These are phyloP conservation scores for Ceratocystis eucalypticola DNA, from an alignment of 2,329 filamentous ascomycete species.

Conservation along the genomic window DNA sequence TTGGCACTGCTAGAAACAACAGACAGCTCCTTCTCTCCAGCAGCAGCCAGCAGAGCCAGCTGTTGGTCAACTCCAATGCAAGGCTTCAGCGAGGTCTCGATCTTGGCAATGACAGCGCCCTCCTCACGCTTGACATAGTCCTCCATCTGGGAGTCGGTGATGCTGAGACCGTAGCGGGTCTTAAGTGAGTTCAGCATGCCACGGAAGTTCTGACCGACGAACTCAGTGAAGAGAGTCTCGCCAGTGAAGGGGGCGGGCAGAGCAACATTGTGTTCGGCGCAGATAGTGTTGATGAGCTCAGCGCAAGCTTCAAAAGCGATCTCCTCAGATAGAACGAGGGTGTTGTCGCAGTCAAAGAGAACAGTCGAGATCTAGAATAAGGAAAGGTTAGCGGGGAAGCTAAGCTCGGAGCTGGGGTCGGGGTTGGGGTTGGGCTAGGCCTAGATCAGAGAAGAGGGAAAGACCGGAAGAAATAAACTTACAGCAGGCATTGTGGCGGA, in stretches of 20 bases:
- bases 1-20: conserved; percentile 74
- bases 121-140: conserved; percentile 64
- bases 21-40: conserved; percentile 55
- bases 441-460: not conserved
- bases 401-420: not conserved
- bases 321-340: conserved; percentile 80
- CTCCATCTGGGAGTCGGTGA: conserved; percentile 56
- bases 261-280: conserved; percentile 47
- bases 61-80: conserved; percentile 56
- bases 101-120: conserved; percentile 69
- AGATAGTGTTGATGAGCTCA: conserved; percentile 75
- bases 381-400: not conserved
- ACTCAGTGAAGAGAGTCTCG: conserved; percentile 65
- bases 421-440: not conserved
- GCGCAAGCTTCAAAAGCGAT: conserved; percentile 86
- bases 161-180: conserved; percentile 58
- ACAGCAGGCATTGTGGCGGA: conserved; percentile 17
- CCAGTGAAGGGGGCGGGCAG: conserved; percentile 55
- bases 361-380: conserved; percentile 46
- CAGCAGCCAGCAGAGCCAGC: conserved; percentile 48
- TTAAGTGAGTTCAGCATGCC: conserved; percentile 74
- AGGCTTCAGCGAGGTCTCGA: conserved; percentile 52
- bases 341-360: conserved; percentile 77
- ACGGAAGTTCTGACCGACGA: conserved; percentile 89
- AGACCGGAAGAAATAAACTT: not conserved